Conservation (phyloP, 2,329 filamentous ascomycete species). For the Thelonectria rubi region DNA sequence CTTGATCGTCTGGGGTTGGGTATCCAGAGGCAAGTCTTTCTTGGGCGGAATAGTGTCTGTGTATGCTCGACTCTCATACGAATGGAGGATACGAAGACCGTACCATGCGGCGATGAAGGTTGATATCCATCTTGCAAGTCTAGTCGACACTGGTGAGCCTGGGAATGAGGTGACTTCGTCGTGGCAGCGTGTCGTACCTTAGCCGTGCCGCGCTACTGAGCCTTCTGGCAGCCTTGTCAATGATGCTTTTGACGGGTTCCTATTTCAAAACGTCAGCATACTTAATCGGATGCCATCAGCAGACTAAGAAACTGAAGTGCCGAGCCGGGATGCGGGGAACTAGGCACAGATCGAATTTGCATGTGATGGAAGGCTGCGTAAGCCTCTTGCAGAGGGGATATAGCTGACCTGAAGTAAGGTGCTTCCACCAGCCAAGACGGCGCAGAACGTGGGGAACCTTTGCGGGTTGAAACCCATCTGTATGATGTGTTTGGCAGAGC, state of each 20-base stretch:
- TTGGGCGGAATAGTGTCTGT: constrained; percentile 50
- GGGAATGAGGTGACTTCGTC: background rate
- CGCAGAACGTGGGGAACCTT: constrained; percentile 71
- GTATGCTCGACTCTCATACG: constrained; percentile 58
- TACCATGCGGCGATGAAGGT: constrained; percentile 67
- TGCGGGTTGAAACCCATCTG: constrained; percentile 61
- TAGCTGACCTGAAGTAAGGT: constrained; percentile 66
- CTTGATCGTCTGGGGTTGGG: constrained; percentile 40
- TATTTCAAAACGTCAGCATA: constrained; percentile 32
- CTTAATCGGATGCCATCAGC: constrained; percentile 4
- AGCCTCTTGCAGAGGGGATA: background rate
- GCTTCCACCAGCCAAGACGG: constrained; percentile 66
- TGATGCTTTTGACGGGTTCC: constrained; percentile 45
- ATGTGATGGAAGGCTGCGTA: constrained; percentile 13
- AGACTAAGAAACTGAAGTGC: constrained; percentile 4
- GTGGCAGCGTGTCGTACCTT: constrained; percentile 37
- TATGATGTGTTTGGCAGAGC: constrained; percentile 53
- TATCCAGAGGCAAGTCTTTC: constrained; percentile 39
- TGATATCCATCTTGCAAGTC: constrained; percentile 66
- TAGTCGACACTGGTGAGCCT: constrained; percentile 42
- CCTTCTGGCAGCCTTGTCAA: constrained; percentile 38
- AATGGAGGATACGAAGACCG: constrained; percentile 66
- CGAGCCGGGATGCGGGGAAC: background rate
- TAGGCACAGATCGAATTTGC: background rate
- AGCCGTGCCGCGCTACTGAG: constrained; percentile 40